A percentile compares a stretch with the other conserved stretches of the same genome.
Evolutionary conservation across 495 filamentous ascomycete genomes (phyloP).

Genomic region (Penicillium flavigenum): DNA sequence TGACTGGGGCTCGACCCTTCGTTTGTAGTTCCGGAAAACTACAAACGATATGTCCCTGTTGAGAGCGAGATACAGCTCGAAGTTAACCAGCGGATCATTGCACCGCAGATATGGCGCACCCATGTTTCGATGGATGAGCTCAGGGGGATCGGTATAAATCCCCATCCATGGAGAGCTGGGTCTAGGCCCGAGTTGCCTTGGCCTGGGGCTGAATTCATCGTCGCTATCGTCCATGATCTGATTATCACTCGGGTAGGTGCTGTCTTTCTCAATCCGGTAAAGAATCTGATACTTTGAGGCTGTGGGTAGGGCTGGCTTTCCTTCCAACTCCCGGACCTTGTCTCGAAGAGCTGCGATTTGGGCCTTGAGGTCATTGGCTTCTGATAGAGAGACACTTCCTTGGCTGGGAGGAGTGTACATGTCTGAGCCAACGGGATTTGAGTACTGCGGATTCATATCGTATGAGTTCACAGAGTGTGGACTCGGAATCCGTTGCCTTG

Average conservation of each 20-base stretch:
- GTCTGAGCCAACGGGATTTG: background rate
- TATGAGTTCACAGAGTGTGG: background rate
- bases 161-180: conserved; percentile 7
- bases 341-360: conserved; percentile 10
- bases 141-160: conserved; percentile 14
- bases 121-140: conserved; percentile 3
- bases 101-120: conserved; percentile 8
- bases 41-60: conserved; percentile 28
- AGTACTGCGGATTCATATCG: background rate
- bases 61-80: conserved; percentile 31
- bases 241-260: background rate
- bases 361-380: conserved; percentile 10
- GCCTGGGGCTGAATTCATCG: background rate
- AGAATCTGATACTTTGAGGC: conserved; percentile 13
- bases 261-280: conserved; percentile 11
- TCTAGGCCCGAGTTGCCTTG: background rate
- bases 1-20: background rate
- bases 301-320: background rate
- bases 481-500: background rate
- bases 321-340: conserved; percentile 11
- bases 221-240: background rate
- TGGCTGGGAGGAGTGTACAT: conserved; percentile 1
- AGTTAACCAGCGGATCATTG: conserved; percentile 19
- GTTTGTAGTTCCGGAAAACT: conserved; percentile 22
- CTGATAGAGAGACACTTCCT: conserved; percentile 2